phyloP scores from a whole-genome alignment of 2,329 filamentous ascomycete genomes.

The Colletotrichum trifolii region DNA sequence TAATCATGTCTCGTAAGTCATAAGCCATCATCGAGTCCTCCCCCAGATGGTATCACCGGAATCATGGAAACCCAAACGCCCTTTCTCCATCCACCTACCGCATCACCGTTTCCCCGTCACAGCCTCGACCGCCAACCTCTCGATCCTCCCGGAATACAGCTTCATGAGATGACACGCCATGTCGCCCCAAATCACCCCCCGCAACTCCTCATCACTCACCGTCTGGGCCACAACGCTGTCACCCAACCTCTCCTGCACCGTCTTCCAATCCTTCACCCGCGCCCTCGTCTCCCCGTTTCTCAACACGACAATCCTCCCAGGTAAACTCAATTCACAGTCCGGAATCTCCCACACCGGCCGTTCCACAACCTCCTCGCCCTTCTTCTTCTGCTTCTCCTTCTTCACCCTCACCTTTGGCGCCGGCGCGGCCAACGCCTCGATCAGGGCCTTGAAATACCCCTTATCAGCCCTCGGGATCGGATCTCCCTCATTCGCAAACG shows the following conservation, averaged over 20 bases:
- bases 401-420: constrained; percentile 50
- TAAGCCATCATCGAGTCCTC: too few species aligned
- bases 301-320: constrained; percentile 76
- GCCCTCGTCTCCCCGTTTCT: constrained; percentile 58
- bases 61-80: neutral
- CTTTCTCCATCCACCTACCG: neutral
- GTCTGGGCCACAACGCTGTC: constrained; percentile 76
- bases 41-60: constrained; percentile 4
- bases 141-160: constrained; percentile 78
- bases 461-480: constrained; percentile 82
- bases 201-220: constrained; percentile 74
- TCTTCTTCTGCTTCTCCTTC: constrained; percentile 37
- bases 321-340: constrained; percentile 73
- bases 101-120: constrained; percentile 59
- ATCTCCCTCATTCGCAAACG: constrained; percentile 88
- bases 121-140: constrained; percentile 76
- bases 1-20: too few species aligned
- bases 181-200: constrained; percentile 82
- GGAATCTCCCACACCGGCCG: constrained; percentile 71
- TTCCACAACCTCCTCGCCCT: constrained; percentile 41
- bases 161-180: constrained; percentile 84
- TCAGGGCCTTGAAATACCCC: constrained; percentile 76
- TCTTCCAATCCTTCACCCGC: constrained; percentile 56
- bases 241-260: constrained; percentile 59
- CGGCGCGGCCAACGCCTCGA: constrained; percentile 76